A percentile compares a stretch with the other conserved stretches of the same genome.
Evolutionary conservation across 441 rosid species (phyloP).

Genomic region (Sinapis alba): DNA sequence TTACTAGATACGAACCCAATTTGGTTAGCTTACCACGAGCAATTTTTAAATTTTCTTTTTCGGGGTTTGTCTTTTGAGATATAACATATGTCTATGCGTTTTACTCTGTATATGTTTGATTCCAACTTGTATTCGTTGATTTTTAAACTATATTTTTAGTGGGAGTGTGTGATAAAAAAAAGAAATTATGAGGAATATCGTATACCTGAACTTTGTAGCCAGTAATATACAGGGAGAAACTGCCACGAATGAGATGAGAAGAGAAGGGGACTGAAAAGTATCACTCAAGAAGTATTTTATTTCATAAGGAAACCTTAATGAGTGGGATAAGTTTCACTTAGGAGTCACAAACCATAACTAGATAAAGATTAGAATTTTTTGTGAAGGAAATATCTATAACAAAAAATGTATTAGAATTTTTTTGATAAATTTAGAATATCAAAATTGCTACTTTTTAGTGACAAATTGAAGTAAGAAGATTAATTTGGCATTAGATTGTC

Average conservation of each 20-base stretch:
- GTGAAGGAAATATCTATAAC: background rate
- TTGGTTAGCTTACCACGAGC: background rate
- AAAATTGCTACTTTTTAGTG: too few species aligned
- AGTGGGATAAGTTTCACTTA: background rate
- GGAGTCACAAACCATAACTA: background rate
- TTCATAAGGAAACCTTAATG: background rate
- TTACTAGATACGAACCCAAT: background rate
- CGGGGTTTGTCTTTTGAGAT: background rate
- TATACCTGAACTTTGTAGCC: background rate
- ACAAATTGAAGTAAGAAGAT: too few species aligned
- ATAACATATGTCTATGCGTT: background rate
- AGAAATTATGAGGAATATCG: background rate
- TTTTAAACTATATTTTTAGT: background rate
- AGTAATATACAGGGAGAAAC: background rate
- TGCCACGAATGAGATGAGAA: background rate
- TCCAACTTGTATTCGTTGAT: background rate
- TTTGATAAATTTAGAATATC: too few species aligned
- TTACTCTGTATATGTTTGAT: background rate
- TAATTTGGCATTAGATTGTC: too few species aligned
- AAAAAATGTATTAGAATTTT: too few species aligned
- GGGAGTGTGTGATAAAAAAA: background rate
- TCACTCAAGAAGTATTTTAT: background rate
- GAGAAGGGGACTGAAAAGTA: background rate
- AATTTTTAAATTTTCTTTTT: background rate
- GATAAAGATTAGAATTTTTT: background rate